These are phyloP conservation scores for Trichoderma pleuroti DNA, from an alignment of 2,329 filamentous ascomycete species.

Conservation along the genomic window DNA sequence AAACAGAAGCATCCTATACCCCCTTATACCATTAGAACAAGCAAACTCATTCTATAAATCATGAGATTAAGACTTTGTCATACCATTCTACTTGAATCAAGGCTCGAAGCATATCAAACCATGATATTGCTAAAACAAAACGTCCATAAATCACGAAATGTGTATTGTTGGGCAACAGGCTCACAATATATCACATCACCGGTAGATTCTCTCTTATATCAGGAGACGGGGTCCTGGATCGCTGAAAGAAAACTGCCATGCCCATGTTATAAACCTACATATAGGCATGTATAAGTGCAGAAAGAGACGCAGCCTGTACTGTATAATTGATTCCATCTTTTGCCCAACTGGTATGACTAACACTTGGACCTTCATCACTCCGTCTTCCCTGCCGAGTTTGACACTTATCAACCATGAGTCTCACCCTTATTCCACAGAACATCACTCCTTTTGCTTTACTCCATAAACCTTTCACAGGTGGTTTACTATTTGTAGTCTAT, in stretches of 20 bases:
- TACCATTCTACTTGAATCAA: background rate
- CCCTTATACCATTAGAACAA: background rate
- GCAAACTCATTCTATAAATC: background rate
- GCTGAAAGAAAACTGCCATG: background rate
- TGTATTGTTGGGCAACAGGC: background rate
- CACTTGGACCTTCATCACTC: background rate
- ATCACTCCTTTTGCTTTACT: background rate
- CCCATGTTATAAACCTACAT: background rate
- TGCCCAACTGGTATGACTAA: background rate
- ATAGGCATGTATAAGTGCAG: background rate
- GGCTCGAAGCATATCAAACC: background rate
- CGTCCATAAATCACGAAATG: background rate
- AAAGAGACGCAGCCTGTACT: background rate
- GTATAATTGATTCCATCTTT: background rate
- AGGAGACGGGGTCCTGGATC: background rate
- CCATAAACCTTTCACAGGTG: background rate
- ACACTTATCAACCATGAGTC: background rate
- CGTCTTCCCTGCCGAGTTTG: background rate
- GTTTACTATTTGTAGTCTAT: background rate
- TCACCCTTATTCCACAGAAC: rapidly evolving
- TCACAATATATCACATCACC: background rate
- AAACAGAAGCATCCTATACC: background rate
- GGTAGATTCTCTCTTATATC: too few species aligned
- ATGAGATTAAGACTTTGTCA: background rate
- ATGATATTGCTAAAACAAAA: background rate